phyloP scores from a whole-genome alignment of 1,139 yeast genomes.

The Geotrichum reessii region DNA sequence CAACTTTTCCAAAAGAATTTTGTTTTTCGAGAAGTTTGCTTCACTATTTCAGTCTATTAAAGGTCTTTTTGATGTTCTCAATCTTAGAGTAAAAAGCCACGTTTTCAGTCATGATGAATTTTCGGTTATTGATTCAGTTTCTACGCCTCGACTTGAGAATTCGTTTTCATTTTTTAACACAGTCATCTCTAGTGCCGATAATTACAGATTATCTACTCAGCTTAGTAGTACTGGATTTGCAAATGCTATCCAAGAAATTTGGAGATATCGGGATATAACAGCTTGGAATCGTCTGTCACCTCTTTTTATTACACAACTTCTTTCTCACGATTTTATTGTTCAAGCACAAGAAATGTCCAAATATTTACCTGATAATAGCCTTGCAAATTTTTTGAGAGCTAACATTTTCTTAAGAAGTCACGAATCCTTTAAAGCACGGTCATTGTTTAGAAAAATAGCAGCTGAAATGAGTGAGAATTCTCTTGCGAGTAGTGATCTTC shows the following conservation, averaged over 20 bases:
- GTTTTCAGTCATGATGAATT: not conserved
- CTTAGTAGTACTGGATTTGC: slow-evolving; percentile 3
- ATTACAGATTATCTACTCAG: not conserved
- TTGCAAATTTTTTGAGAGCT: slow-evolving; percentile 27
- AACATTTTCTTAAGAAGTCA: slow-evolving; percentile 20
- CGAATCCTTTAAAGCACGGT: slow-evolving; percentile 22
- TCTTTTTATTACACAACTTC: slow-evolving; percentile 7
- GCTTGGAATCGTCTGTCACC: not conserved
- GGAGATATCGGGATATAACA: slow-evolving; percentile 1
- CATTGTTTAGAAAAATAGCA: slow-evolving; percentile 21
- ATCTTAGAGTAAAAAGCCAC: not conserved
- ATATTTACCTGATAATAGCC: slow-evolving; percentile 23
- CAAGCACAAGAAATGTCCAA: slow-evolving; percentile 16
- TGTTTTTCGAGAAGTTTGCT: not conserved
- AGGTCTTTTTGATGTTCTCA: not conserved
- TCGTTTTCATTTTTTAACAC: not conserved
- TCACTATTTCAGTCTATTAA: not conserved
- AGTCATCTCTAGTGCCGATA: not conserved
- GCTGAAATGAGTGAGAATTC: slow-evolving; percentile 19
- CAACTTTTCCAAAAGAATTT: not conserved
- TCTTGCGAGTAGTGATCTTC: slow-evolving; percentile 12
- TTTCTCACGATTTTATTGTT: not conserved
- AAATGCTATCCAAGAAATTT: not conserved
- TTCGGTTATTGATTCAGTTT: not conserved
- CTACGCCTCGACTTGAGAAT: slow-evolving; percentile 15